Conservation (phyloP, 371 early-diverging fungal genomes). For the Zancudomyces culisetae region DNA sequence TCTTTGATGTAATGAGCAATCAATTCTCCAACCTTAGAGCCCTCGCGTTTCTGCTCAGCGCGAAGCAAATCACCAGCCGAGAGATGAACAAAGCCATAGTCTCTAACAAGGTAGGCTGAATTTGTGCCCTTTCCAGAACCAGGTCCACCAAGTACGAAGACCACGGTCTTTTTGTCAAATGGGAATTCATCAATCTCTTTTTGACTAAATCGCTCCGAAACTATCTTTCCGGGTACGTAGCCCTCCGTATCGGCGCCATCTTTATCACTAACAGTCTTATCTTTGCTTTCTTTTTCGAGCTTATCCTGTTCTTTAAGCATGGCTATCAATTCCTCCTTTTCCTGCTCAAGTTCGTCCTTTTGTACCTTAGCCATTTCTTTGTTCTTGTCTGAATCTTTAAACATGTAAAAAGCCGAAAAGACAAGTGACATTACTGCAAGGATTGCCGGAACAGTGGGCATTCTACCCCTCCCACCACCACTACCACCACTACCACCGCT, state of each 20-base stretch:
- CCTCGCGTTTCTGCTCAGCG: conserved; percentile 64
- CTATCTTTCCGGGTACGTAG: neutral
- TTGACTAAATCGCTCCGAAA: conserved; percentile 2
- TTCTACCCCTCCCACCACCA: too few relatives aligned
- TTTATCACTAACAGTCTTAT: neutral
- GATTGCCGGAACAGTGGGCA: conserved; percentile 2
- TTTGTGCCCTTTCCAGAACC: conserved; percentile 92
- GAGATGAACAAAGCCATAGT: conserved; percentile 84
- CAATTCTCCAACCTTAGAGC: conserved; percentile 73
- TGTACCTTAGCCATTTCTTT: neutral
- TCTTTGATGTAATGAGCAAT: conserved; percentile 78
- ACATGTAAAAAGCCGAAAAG: neutral
- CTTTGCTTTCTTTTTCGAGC: neutral
- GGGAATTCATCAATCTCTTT: conserved; percentile 12
- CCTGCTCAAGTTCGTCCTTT: neutral
- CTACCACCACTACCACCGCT: too few relatives aligned
- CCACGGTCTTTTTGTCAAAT: conserved; percentile 25
- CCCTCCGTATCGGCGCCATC: neutral
- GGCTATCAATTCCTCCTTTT: neutral
- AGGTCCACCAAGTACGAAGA: conserved; percentile 70
- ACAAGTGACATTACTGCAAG: conserved; percentile 2
- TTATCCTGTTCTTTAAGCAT: neutral
- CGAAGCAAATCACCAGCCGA: conserved; percentile 93
- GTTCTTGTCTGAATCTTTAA: neutral
- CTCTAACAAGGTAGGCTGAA: conserved; percentile 63